Conservation (phyloP, 2,329 filamentous ascomycete genomes). For the Botryosphaeria agaves region DNA sequence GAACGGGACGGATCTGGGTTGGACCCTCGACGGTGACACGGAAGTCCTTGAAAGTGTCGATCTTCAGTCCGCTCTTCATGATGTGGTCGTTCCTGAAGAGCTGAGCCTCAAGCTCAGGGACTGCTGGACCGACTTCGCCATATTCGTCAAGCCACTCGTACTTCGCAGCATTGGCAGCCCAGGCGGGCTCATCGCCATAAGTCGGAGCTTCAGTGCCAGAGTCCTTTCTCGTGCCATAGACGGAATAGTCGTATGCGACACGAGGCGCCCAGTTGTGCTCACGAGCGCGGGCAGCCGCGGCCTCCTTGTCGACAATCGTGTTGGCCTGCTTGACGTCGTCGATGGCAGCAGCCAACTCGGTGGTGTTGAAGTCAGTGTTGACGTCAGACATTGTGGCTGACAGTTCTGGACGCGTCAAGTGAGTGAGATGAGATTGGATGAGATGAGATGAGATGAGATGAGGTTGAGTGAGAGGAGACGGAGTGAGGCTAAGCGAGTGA, state of each 20-base stretch:
- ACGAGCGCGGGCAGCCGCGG: constrained; percentile 1
- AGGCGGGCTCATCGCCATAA: constrained; percentile 18
- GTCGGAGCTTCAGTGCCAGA: no score
- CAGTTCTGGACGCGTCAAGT: no score
- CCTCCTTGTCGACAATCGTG: constrained; percentile 9
- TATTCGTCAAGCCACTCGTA: constrained; percentile 79
- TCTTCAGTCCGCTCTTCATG: constrained; percentile 40
- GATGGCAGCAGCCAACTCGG: constrained; percentile 6
- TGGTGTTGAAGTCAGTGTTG: constrained; percentile 7
- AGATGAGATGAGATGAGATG: no score
- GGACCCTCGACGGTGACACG: constrained; percentile 33
- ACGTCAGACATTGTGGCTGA: no score
- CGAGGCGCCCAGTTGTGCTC: constrained; percentile 1
- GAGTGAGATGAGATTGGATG: no score
- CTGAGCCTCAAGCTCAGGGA: constrained; percentile 51
- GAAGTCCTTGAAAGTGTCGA: constrained; percentile 40
- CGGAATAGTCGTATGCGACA: constrained; percentile 2
- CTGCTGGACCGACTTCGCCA: constrained; percentile 65
- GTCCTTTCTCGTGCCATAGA: constrained; percentile 5
- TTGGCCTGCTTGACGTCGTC: no score
- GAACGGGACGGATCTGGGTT: constrained; percentile 28
- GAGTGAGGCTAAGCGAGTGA: no score
- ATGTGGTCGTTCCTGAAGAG: constrained; percentile 48
- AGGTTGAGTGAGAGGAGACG: no score
- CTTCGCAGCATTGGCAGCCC: constrained; percentile 40